Base-by-base conservation (phyloP, 2,329 filamentous ascomycete species). In the Talaromyces sp. region DNA sequence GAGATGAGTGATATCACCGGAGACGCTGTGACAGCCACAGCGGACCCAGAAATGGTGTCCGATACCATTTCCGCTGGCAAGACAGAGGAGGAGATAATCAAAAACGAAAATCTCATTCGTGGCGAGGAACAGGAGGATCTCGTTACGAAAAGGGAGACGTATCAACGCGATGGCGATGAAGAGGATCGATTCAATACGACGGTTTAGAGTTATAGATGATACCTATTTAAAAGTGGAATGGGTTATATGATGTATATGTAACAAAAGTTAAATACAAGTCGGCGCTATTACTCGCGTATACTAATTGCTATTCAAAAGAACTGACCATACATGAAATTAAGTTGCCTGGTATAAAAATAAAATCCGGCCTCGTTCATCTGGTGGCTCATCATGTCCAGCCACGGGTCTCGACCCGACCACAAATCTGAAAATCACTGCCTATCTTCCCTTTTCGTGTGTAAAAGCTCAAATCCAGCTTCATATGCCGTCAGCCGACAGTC, bases 111-210 rank as follows among this genome's bases (percentile, higher is more conserved):
- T 66, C 45, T 71, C 9, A 68, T 73, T 19, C 65, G 80, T 63
- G 76, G 76, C 16, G 72, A 81, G 69, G 75, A 78, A 64, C 73
- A 81, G 68, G 77, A 80, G 68, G 76, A 79, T 24, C 69, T 74
- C 39, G 75, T 79, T 62, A 78, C 80, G 60, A 69, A 73, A 6
- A 75, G 75, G 37, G 79, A 80, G 66, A 81, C 79, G 4, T 81
- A 77, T 70, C 78, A 77, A 14, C 79, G 79, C 70, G 76, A 76
- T 43, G 76, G 76, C 16, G 81, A 79, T 41, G 80, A 82, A 69
- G 79, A 79, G 62, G 81, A 83, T 68, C 74, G 76, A 7, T 76
- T 74, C 67, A 83, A 83, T 70, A 81, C 75, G n/a, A 82, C 80
- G 37, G 78, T 83, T 45, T 83, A 78, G 68, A 60, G 27, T 22